Evolutionary conservation across 1,284 basidiomycete species (phyloP), one percentile per base, ranked within the genome.

Genomic region (Heterobasidion occidentale): DNA sequence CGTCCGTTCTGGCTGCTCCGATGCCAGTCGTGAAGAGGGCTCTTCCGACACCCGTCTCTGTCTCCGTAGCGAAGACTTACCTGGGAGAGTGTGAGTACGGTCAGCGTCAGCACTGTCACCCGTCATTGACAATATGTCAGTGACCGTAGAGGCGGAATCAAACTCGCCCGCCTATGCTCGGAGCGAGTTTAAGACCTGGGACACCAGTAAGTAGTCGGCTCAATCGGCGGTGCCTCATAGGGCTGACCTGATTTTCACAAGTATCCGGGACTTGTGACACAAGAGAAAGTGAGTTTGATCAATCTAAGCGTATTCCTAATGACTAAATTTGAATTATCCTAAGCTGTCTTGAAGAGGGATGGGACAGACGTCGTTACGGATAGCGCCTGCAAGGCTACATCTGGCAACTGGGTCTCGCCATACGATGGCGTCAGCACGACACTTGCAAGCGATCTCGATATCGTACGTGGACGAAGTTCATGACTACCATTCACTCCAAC

Each of bases 251-350:
- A n/a, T 33, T 36, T 17, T 7, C 33, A 9, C 20, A 36, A 78
- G 77, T 82, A 58, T 77, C 74, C 2, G 80, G 80, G 35, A 71
- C 64, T 1, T 83, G 79, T 64, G 71, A 81, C 61, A 80, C 79
- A 2, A 70, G 79, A 47, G 78, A 81, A 64, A 79, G 77, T 78
- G 53, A 58, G 75, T 60, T 8, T 45, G 45, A 42, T 36, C 35
- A 35, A 15, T 38, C 19, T 36, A 9, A 12, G 38, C n/a, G 50
- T 11, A 15, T 35, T 7, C 45, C 48, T 62, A 35, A 54, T 8
- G 15, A 42, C 53, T 27, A n/a, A 14, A 20, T n/a, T 52, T 45
- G n/a, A 19, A 17, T 12, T 46, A 44, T 35, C 15, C 27, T 27
- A 51, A 78, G 77, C 77, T 9, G 77, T 81, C 34, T 66, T 81